Conservation (phyloP, 1,284 basidiomycete genomes). For the Cryptococcus sp. region DNA sequence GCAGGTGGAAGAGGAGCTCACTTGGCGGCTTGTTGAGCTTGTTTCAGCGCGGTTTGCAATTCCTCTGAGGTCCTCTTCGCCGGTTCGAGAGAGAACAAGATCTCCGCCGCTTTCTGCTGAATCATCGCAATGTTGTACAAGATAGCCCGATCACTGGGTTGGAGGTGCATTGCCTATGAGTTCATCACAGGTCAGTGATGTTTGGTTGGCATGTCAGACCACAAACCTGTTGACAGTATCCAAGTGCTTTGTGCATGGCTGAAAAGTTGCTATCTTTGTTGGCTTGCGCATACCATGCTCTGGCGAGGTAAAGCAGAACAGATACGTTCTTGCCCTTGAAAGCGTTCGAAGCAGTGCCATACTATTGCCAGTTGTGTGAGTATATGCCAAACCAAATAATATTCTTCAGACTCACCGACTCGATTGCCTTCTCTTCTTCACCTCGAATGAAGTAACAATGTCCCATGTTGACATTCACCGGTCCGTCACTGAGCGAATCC, state of each 20-base stretch:
- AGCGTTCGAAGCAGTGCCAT: slow-evolving; percentile 78
- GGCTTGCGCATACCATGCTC: slow-evolving; percentile 89
- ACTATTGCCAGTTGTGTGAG: slow-evolving; percentile 58
- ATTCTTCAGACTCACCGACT: slow-evolving; percentile 68
- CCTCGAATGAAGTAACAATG: slow-evolving; percentile 89
- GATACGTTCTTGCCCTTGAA: slow-evolving; percentile 69
- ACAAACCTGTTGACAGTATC: slow-evolving; percentile 71
- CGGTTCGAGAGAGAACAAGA: slow-evolving; percentile 71
- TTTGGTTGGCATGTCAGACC: slow-evolving; percentile 16
- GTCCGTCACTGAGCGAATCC: slow-evolving; percentile 78
- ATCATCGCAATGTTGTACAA: slow-evolving; percentile 96
- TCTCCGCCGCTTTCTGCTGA: slow-evolving; percentile 87
- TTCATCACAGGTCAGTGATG: slow-evolving; percentile 2
- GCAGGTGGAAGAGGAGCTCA: slow-evolving; percentile 51
- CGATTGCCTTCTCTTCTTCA: slow-evolving; percentile 90
- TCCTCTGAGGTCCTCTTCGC: slow-evolving; percentile 77
- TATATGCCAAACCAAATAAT: not conserved
- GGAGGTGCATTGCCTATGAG: slow-evolving; percentile 71
- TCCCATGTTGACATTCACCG: slow-evolving; percentile 91
- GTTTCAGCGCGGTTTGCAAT: slow-evolving; percentile 71
- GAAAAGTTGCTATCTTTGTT: slow-evolving; percentile 78
- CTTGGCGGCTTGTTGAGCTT: slow-evolving; percentile 86
- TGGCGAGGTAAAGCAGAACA: slow-evolving; percentile 76
- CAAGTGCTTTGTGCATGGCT: slow-evolving; percentile 75
- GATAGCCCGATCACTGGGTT: slow-evolving; percentile 82